Percentiles rank a stretch among this genome's conserved stretches.
These are phyloP conservation scores for Echria macrotheca DNA, from an alignment of 495 filamentous ascomycete genomes.

Conservation along the genomic window DNA sequence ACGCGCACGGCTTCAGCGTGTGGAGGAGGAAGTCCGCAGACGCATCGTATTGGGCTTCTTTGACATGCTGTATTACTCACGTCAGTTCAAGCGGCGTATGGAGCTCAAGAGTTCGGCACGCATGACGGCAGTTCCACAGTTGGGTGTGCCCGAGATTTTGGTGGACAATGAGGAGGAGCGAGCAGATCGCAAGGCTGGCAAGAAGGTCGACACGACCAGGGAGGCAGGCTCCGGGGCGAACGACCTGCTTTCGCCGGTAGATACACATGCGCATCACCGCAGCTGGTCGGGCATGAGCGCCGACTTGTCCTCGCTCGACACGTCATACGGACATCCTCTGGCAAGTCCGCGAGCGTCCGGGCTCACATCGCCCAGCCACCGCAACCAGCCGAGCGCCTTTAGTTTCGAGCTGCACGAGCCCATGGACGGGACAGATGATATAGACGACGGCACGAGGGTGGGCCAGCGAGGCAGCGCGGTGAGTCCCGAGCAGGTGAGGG, in stretches of 20 bases:
- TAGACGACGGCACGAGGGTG: slow-evolving; percentile 24
- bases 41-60: slow-evolving; percentile 92
- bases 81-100: slow-evolving; percentile 68
- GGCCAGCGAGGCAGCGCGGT: slow-evolving; percentile 57
- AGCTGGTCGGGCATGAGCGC: slow-evolving; percentile 36
- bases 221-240: slow-evolving; percentile 3
- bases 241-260: slow-evolving; percentile 32
- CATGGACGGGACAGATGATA: slow-evolving; percentile 8
- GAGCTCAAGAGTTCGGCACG: slow-evolving; percentile 63
- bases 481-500: slow-evolving; percentile 71
- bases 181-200: slow-evolving; percentile 7
- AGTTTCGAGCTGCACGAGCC: slow-evolving; percentile 42
- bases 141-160: slow-evolving; percentile 85
- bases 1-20: slow-evolving; percentile 81
- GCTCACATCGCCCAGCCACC: slow-evolving; percentile 23
- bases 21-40: slow-evolving; percentile 91
- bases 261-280: slow-evolving; percentile 29
- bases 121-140: slow-evolving; percentile 70
- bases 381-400: slow-evolving; percentile 32
- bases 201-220: slow-evolving; percentile 17
- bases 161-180: slow-evolving; percentile 60
- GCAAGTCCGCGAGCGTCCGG: slow-evolving; percentile 30
- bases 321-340: slow-evolving; percentile 38
- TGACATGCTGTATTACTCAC: slow-evolving; percentile 84
- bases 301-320: slow-evolving; percentile 39